A percentile compares a stretch with the other conserved stretches of the same genome.
Conservation (phyloP, 192 early-diverging fungal genomes). For the Mycoemilia scoparia region DNA sequence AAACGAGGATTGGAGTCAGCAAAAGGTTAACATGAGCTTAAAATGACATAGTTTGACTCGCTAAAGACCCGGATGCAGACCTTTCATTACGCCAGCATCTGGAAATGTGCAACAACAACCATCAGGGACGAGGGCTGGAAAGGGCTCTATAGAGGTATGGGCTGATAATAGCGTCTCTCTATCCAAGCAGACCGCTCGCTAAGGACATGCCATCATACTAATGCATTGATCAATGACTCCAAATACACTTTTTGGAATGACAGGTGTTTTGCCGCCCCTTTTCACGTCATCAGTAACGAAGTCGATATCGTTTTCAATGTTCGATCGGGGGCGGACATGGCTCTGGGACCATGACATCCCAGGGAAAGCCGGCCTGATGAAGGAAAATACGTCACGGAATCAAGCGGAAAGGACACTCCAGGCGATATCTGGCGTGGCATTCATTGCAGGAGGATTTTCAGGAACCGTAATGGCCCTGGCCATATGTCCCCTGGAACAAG, state of each 20-base stretch:
- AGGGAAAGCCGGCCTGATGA: not conserved
- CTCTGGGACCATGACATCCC: slow-evolving; percentile 16
- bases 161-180: no score
- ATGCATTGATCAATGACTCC: not conserved
- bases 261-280: slow-evolving; percentile 60
- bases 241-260: slow-evolving; percentile 7
- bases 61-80: slow-evolving; percentile 97
- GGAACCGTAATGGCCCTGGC: slow-evolving; percentile 48
- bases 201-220: not conserved
- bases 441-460: slow-evolving; percentile 23
- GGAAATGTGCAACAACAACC: slow-evolving; percentile 56
- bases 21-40: slow-evolving; percentile 1
- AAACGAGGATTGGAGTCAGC: not conserved
- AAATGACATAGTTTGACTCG: slow-evolving; percentile 91
- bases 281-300: slow-evolving; percentile 72
- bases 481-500: slow-evolving; percentile 58
- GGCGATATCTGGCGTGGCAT: slow-evolving; percentile 26
- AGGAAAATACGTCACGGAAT: not conserved
- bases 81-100: slow-evolving; percentile 57
- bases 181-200: not conserved
- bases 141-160: slow-evolving; percentile 77
- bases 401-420: slow-evolving; percentile 16
- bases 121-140: slow-evolving; percentile 61
- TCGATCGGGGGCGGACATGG: slow-evolving; percentile 48
- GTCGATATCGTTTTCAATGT: slow-evolving; percentile 79